Evolutionary conservation across 495 filamentous ascomycete genomes (phyloP).

Genomic region (Tuber melanosporum): DNA sequence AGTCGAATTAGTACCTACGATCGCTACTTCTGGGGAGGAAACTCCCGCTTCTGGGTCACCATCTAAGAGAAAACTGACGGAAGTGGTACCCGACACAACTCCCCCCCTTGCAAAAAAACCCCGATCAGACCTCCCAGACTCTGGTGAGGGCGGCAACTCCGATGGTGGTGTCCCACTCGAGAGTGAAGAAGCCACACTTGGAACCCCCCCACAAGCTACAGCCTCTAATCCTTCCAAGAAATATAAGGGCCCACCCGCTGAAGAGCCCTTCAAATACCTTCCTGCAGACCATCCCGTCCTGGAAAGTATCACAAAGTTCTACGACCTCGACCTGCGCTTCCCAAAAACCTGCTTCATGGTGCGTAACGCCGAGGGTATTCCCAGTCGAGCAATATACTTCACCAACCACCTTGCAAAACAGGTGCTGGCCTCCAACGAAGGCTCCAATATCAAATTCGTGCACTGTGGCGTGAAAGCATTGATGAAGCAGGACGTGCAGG

Average conservation of each 20-base stretch:
- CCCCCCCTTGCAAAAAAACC: constrained; percentile 44
- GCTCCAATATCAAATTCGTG: constrained; percentile 84
- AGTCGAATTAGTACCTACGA: constrained; percentile 34
- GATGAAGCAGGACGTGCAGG: constrained; percentile 90
- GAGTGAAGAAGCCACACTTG: constrained; percentile 23
- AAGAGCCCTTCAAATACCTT: constrained; percentile 91
- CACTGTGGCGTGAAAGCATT: constrained; percentile 98
- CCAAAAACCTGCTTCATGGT: constrained; percentile 90
- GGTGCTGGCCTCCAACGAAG: constrained; percentile 76
- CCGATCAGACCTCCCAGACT: background rate
- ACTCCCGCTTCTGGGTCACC: constrained; percentile 40
- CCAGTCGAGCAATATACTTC: constrained; percentile 90
- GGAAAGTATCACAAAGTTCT: constrained; percentile 68
- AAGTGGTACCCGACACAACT: constrained; percentile 32
- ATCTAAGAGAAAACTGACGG: constrained; percentile 41
- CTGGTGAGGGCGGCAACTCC: background rate
- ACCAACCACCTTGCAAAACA: constrained; percentile 74
- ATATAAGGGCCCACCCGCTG: constrained; percentile 53
- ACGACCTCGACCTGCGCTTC: constrained; percentile 72
- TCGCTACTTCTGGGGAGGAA: constrained; percentile 41
- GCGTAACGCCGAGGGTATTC: constrained; percentile 74
- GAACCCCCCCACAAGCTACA: constrained; percentile 33
- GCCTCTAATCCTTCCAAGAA: constrained; percentile 42
- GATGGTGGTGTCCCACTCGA: constrained; percentile 15
- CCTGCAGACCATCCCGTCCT: constrained; percentile 65